Evolutionary conservation across 1,284 basidiomycete genomes (phyloP).

Genomic region (Papiliotrema terrestris): DNA sequence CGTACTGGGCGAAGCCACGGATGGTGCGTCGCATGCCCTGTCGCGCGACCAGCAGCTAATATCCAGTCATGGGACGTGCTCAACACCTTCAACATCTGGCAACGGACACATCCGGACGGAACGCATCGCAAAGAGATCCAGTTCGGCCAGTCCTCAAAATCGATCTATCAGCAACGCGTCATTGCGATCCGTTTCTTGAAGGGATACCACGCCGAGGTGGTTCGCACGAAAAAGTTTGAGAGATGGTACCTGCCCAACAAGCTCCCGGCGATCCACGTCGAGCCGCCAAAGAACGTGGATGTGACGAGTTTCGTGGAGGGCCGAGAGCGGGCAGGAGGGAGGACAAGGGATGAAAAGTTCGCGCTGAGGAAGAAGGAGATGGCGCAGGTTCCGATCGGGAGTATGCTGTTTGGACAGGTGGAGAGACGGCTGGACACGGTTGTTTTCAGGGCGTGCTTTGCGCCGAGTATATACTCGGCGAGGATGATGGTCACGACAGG

Average conservation of each 20-base stretch:
- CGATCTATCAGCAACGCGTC: conserved; percentile 93
- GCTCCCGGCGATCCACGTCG: conserved; percentile 77
- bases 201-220: conserved; percentile 94
- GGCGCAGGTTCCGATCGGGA: conserved; percentile 67
- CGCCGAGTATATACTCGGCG: conserved; percentile 84
- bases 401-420: conserved; percentile 88
- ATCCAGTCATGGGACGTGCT: conserved; percentile 59
- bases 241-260: conserved; percentile 87
- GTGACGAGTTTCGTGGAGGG: conserved; percentile 54
- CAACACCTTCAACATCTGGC: conserved; percentile 77
- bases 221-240: conserved; percentile 89
- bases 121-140: conserved; percentile 52
- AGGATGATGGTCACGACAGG: conserved; percentile 82
- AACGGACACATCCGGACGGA: conserved; percentile 56
- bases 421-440: conserved; percentile 91
- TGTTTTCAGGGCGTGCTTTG: conserved; percentile 88
- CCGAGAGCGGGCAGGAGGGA: conserved; percentile 13
- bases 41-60: background rate
- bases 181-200: conserved; percentile 81
- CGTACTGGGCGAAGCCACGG: background rate
- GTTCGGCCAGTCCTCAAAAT: conserved; percentile 61
- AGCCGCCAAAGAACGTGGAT: conserved; percentile 32
- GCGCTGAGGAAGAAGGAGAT: conserved; percentile 57
- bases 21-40: conserved; percentile 1
- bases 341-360: conserved; percentile 49